Evolutionary conservation across 2,329 filamentous ascomycete genomes (phyloP), one percentile per base, ranked within the genome.

Genomic region (Colletotrichum limetticola): DNA sequence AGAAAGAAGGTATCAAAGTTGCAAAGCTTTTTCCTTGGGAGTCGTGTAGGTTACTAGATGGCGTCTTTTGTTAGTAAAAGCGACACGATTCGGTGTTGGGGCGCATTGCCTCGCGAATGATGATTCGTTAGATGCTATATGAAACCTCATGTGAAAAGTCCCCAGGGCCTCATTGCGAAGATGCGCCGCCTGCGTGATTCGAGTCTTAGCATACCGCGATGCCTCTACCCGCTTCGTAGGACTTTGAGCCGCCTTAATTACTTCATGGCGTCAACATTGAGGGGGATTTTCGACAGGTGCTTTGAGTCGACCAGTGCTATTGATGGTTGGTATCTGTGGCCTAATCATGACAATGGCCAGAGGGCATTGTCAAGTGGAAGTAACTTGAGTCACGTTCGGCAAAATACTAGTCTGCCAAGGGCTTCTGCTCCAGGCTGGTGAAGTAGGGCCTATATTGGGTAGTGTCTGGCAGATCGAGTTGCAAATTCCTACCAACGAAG

Each of bases 71-170:
- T 4, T 66, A 71, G 55, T 58, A 74, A 74, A 74, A 74, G 71
- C 68, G 67, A 61, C 71, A 71, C 67, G 67, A 73, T 66, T 65
- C 56, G 56, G 67, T 69, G 59, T 69, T 55, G 57, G 52, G 42
- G 59, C 35, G 53, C 4, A 28, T 55, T 55, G 46, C 46, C 49
- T 64, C 22, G 11, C 28, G 28, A 22, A 49, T 22, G 19, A 49
- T 49, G 42, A 22, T 22, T 22, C 19, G 42, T n/a, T 22, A 49
- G 42, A 49, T 9, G 42, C 19, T 49, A 3, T 2, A 9, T 22
- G 42, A 5, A 49, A 9, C 0, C 16, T 9, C 19, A 49, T 49
- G 42, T 22, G 42, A 4, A 49, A 22, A 49, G 19, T 49, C 19
- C 8, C 8, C 7, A 22, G 0, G 11, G 19, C 19, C 19, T 22